Conservation (phyloP, 2,329 filamentous ascomycete species). For the Colletotrichum agaves region DNA sequence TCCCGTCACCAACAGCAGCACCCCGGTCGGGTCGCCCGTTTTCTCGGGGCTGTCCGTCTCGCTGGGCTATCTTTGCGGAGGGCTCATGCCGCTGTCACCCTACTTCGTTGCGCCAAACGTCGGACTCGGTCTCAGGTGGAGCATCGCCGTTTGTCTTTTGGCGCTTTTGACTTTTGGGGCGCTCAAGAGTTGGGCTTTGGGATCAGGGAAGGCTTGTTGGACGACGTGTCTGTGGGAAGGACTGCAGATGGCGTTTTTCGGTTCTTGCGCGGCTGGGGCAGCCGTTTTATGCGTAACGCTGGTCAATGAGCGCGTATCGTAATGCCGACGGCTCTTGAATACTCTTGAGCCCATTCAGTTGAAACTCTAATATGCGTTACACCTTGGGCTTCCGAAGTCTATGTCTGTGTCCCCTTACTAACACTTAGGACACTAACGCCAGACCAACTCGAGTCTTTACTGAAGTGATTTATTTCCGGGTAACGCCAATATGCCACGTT, state of each 20-base stretch:
- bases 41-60: conserved; percentile 69
- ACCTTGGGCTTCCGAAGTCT: no score
- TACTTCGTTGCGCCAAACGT: conserved; percentile 61
- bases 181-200: conserved; percentile 59
- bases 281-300: conserved; percentile 9
- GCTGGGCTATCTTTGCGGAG: conserved; percentile 70
- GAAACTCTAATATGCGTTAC: no score
- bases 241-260: conserved; percentile 16
- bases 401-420: no score
- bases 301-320: neutral
- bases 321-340: no score
- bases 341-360: no score
- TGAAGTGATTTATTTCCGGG: no score
- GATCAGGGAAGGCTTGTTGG: conserved; percentile 25
- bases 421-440: no score
- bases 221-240: conserved; percentile 25
- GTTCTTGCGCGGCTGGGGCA: conserved; percentile 12
- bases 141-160: conserved; percentile 63
- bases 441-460: no score
- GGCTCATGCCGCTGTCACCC: conserved; percentile 69
- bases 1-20: neutral
- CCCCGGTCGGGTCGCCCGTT: conserved; percentile 48
- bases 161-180: conserved; percentile 67
- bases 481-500: no score
- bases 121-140: conserved; percentile 59